Evolutionary conservation across 257 asterid genomes (phyloP).

Genomic region (Ajuga chamaepitys): DNA sequence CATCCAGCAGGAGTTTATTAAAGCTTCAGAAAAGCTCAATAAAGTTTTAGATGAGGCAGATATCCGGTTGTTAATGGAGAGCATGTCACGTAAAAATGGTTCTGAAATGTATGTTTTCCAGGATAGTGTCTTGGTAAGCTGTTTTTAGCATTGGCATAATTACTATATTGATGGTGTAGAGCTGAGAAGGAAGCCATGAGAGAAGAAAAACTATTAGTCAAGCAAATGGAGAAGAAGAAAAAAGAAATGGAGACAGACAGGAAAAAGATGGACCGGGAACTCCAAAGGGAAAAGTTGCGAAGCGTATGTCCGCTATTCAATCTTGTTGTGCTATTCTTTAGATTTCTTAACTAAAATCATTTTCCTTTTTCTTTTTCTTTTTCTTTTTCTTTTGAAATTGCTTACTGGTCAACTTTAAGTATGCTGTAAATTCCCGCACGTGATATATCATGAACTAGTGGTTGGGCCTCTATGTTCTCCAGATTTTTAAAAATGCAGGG

Average conservation of each 20-base stretch:
- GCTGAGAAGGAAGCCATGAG: constrained; percentile 58
- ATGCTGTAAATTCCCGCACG: not conserved
- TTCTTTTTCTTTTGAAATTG: constrained; percentile 1
- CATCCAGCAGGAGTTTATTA: constrained; percentile 46
- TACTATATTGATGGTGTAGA: constrained; percentile 41
- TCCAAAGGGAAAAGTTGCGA: constrained; percentile 61
- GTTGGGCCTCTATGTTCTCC: not conserved
- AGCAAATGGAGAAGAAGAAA: constrained; percentile 72
- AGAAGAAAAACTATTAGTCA: constrained; percentile 45
- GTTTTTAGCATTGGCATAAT: constrained; percentile 14
- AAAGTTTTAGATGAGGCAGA: constrained; percentile 70
- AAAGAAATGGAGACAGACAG: constrained; percentile 71
- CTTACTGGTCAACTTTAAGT: not conserved
- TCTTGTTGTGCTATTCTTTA: not conserved
- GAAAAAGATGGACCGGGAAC: constrained; percentile 61
- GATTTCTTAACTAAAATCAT: not conserved
- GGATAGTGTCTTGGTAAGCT: constrained; percentile 7
- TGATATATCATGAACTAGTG: not conserved
- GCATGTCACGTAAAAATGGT: constrained; percentile 38
- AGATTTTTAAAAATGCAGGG: not conserved
- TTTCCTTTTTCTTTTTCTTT: not conserved
- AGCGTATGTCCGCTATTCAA: constrained; percentile 41
- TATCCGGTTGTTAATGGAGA: constrained; percentile 47
- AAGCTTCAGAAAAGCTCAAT: constrained; percentile 64
- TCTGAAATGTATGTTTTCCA: constrained; percentile 53